These are phyloP conservation scores for Hortiboletus rubellus DNA, from an alignment of 1,284 basidiomycete species.

Conservation along the genomic window DNA sequence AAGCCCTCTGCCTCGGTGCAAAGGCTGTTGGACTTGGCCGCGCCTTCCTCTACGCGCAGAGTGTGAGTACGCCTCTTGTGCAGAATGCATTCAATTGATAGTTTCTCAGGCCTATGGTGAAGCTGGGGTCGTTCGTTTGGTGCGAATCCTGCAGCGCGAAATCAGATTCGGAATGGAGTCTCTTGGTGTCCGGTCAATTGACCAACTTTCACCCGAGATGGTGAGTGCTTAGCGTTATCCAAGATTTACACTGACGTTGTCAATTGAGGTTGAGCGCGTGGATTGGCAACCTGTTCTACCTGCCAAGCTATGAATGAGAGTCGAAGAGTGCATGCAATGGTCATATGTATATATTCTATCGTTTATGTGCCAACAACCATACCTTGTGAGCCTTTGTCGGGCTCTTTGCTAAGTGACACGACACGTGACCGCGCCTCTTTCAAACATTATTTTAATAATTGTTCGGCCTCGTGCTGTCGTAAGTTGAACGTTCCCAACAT, in stretches of 20 bases:
- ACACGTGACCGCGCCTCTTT: constrained; percentile 28
- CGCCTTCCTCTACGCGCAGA: constrained; percentile 89
- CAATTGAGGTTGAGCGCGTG: constrained; percentile 61
- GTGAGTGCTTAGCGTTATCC: constrained; percentile 39
- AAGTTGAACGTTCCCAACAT: constrained; percentile 11
- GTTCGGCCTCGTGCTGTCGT: constrained; percentile 10
- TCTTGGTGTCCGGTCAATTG: constrained; percentile 71
- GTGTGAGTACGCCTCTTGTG: constrained; percentile 46
- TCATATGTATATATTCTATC: background rate
- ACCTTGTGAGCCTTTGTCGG: background rate
- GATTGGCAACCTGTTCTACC: constrained; percentile 57
- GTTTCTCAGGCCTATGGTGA: constrained; percentile 72
- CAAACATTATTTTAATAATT: background rate
- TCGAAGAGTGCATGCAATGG: background rate
- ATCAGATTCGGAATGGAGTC: constrained; percentile 79
- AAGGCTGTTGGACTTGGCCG: constrained; percentile 88
- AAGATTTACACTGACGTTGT: constrained; percentile 50
- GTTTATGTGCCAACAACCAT: background rate
- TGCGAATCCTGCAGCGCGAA: constrained; percentile 77
- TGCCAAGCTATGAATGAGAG: constrained; percentile 27
- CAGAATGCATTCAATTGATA: constrained; percentile 6
- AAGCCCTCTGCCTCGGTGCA: constrained; percentile 90
- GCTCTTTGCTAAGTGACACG: background rate
- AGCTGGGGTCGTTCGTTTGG: constrained; percentile 75
- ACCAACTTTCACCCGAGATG: constrained; percentile 79